Evolutionary conservation across 2,329 filamentous ascomycete species (phyloP), one percentile per base, ranked within the genome.

Genomic region (Waltergamsia citrina): DNA sequence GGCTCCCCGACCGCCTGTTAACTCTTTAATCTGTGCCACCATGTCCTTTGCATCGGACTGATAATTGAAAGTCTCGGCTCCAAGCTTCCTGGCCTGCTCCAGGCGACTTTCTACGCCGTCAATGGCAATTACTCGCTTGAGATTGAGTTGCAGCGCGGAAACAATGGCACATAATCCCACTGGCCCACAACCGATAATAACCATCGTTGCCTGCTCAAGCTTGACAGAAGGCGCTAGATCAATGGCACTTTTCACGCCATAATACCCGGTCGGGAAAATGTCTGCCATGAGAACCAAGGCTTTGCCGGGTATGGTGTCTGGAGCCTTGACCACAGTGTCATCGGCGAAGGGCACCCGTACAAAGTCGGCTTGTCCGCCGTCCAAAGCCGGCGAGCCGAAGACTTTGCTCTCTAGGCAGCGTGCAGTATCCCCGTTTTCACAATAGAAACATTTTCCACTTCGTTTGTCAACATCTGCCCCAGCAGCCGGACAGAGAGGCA

Each of bases 191-290:
- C 88, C 88, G 38, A 94, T 74, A 15, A 94, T 63, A 2, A 93
- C 82, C 0, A 86, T 78, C 0, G 80, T 85, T 39, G 78, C 74
- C 11, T 62, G 46, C n/a, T 53, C 48, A n/a, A 58, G 39, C 16
- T 54, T 41, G 6, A 51, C 40, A n/a, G 40, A 43, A 15, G 48
- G 44, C 24, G 80, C 66, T 49, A 79, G 60, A 21, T 34, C 31
- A 54, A 94, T 81, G 6, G 78, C 88, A 49, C 86, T 92, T 37
- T 71, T 69, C 5, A 84, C 84, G 6, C 85, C 87, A 46, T 88
- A 94, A 60, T 77, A 94, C 7, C 88, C 84, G 0, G 80, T 85
- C 2, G 87, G 87, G 57, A 92, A 94, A 47, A 94, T 93, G 51
- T 94, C 87, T 12, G 85, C 86, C 87, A 94, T 94, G 18, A 94